Conservation (phyloP, 352 stramenopile genomes). For the Pythium dissimile region DNA sequence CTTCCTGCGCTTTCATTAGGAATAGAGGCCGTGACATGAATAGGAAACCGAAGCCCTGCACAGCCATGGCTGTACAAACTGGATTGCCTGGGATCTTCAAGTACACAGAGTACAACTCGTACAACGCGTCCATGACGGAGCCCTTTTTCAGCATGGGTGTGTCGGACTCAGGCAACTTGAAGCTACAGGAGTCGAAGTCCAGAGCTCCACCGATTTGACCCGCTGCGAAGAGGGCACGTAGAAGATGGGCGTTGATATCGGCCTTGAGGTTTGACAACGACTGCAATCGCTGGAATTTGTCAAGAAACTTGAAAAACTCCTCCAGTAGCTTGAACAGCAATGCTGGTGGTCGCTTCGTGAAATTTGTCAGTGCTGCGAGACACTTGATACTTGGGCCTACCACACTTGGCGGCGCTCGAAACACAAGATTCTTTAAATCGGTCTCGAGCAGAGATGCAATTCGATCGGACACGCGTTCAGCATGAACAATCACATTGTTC, state of each 20-base stretch:
- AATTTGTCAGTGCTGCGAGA: conserved; percentile 48
- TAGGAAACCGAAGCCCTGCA: conserved; percentile 81
- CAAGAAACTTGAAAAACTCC: conserved; percentile 55
- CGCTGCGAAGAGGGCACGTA: conserved; percentile 68
- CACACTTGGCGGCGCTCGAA: conserved; percentile 73
- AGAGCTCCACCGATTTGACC: conserved; percentile 64
- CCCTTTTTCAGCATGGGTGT: conserved; percentile 32
- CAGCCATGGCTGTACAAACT: conserved; percentile 60
- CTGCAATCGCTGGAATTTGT: conserved; percentile 38
- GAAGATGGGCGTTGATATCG: conserved; percentile 45
- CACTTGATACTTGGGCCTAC: conserved; percentile 77
- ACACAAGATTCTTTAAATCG: conserved; percentile 65
- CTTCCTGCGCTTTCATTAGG: conserved; percentile 72
- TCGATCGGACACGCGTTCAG: conserved; percentile 46
- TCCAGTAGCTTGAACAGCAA: conserved; percentile 66
- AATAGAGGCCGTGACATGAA: conserved; percentile 63
- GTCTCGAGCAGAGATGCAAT: conserved; percentile 43
- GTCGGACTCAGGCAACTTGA: conserved; percentile 17
- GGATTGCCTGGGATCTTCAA: conserved; percentile 39
- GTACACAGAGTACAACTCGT: conserved; percentile 52
- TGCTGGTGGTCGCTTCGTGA: conserved; percentile 36
- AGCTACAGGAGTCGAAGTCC: conserved; percentile 51
- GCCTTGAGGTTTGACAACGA: conserved; percentile 34
- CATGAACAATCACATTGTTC: conserved; percentile 44
- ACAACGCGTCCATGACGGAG: conserved; percentile 56